These are phyloP conservation scores for Ogataea hybrid DNA, from an alignment of 1,139 yeast genomes.

Conservation along the genomic window DNA sequence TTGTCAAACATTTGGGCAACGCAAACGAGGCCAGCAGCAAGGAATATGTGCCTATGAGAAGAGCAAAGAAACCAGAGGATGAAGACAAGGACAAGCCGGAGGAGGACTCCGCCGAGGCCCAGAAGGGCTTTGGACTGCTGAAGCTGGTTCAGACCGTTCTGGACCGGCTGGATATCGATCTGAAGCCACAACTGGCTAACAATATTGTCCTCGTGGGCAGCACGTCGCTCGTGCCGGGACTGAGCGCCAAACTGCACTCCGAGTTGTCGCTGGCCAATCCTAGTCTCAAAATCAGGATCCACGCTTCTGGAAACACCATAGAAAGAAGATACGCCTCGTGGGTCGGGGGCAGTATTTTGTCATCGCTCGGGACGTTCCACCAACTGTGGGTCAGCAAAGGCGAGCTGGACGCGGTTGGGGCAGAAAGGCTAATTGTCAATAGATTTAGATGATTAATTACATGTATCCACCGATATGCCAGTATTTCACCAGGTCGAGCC, in stretches of 20 bases:
- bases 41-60: constrained; percentile 72
- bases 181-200: constrained; percentile 87
- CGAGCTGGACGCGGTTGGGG: constrained; percentile 91
- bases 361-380: constrained; percentile 94
- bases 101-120: constrained; percentile 17
- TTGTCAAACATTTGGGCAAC: constrained; percentile 26
- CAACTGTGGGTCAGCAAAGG: constrained; percentile 93
- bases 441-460: constrained; percentile 54
- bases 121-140: constrained; percentile 40
- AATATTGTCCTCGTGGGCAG: constrained; percentile 94
- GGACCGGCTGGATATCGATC: constrained; percentile 77
- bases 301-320: constrained; percentile 79
- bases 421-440: constrained; percentile 70
- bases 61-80: constrained; percentile 47
- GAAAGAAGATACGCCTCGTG: constrained; percentile 88
- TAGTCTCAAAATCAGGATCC: constrained; percentile 86
- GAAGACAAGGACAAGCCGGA: constrained; percentile 32
- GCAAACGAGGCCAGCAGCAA: constrained; percentile 33
- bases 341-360: constrained; percentile 93
- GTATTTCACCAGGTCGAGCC: constrained; percentile 53
- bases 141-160: constrained; percentile 70
- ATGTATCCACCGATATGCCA: constrained; percentile 43
- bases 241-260: constrained; percentile 74
- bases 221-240: constrained; percentile 79
- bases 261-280: constrained; percentile 78